Percentiles rank a stretch among this genome's conserved stretches.
These are phyloP conservation scores for Ogataea kodamae DNA, from an alignment of 805 yeast species.

Conservation along the genomic window DNA sequence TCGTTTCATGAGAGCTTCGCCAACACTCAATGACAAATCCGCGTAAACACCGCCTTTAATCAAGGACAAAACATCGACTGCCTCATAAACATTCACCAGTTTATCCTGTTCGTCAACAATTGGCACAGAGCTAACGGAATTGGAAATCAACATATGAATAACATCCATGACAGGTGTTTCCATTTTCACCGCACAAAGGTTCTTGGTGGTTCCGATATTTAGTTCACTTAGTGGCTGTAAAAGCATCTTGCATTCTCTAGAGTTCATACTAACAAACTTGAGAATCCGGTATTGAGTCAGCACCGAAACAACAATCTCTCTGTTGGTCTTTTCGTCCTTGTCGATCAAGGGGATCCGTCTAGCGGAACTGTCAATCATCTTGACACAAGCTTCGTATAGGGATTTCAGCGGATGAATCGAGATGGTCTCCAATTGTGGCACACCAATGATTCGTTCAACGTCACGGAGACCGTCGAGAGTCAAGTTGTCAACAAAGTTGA, in stretches of 20 bases:
- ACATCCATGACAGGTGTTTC: constrained; percentile 92
- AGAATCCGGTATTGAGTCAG: constrained; percentile 93
- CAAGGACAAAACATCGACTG: constrained; percentile 87
- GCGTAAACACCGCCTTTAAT: constrained; percentile 93
- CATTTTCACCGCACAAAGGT: constrained; percentile 79
- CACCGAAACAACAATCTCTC: constrained; percentile 94
- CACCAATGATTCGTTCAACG: constrained; percentile 84
- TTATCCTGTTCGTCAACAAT: constrained; percentile 68
- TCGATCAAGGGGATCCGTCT: constrained; percentile 93
- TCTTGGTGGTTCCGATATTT: constrained; percentile 52
- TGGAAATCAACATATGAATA: constrained; percentile 71
- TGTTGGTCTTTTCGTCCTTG: constrained; percentile 83
- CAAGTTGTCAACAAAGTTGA: constrained; percentile 80
- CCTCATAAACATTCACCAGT: constrained; percentile 88
- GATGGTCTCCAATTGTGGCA: constrained; percentile 77
- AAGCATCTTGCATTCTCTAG: constrained; percentile 87
- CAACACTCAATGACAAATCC: constrained; percentile 86
- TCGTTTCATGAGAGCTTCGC: constrained; percentile 91
- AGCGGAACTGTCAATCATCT: constrained; percentile 84
- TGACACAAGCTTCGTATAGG: constrained; percentile 86
- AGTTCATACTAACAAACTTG: constrained; percentile 92
- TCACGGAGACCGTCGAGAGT: constrained; percentile 82
- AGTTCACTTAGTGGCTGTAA: constrained; percentile 71
- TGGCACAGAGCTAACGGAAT: constrained; percentile 89
- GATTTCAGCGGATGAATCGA: constrained; percentile 89